Evolutionary conservation across 108 stramenopile species (phyloP).

Genomic region (Stephanodiscus minutulus): DNA sequence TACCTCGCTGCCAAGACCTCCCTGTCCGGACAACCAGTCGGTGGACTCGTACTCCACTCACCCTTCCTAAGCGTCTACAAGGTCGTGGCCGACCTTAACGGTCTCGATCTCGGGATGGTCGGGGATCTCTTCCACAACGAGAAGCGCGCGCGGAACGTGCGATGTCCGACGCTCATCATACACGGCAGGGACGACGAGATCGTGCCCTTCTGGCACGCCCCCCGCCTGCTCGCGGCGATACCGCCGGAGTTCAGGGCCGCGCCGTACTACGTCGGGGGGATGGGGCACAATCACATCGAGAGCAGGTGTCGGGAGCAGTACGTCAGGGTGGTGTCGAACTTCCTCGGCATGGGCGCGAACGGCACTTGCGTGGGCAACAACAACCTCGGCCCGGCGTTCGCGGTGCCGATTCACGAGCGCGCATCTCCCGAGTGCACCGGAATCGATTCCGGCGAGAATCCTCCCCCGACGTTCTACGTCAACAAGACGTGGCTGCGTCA

Average conservation of each 20-base stretch:
- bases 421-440: slow-evolving; percentile 8
- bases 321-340: slow-evolving; percentile 25
- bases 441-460: slow-evolving; percentile 16
- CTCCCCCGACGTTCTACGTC: slow-evolving; percentile 39
- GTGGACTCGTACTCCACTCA: slow-evolving; percentile 69
- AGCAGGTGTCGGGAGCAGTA: slow-evolving; percentile 31
- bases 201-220: slow-evolving; percentile 84
- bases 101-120: slow-evolving; percentile 33
- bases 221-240: slow-evolving; percentile 58
- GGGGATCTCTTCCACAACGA: slow-evolving; percentile 57
- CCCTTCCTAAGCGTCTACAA: slow-evolving; percentile 55
- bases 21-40: slow-evolving; percentile 48
- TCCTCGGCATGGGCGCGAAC: slow-evolving; percentile 27
- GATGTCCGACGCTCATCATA: slow-evolving; percentile 73
- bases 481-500: slow-evolving; percentile 44
- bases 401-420: slow-evolving; percentile 23
- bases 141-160: slow-evolving; percentile 52
- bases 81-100: slow-evolving; percentile 47
- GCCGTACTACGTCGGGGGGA: slow-evolving; percentile 70
- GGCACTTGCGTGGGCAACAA: too few relatives aligned
- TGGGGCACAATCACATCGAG: slow-evolving; percentile 81
- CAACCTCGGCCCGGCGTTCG: background rate
- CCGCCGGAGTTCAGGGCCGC: slow-evolving; percentile 56
- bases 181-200: slow-evolving; percentile 76
- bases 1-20: slow-evolving; percentile 73